Evolutionary conservation across 768 basidiomycete genomes (phyloP), one percentile per base, ranked within the genome.

Genomic region (Amanita exitialis): DNA sequence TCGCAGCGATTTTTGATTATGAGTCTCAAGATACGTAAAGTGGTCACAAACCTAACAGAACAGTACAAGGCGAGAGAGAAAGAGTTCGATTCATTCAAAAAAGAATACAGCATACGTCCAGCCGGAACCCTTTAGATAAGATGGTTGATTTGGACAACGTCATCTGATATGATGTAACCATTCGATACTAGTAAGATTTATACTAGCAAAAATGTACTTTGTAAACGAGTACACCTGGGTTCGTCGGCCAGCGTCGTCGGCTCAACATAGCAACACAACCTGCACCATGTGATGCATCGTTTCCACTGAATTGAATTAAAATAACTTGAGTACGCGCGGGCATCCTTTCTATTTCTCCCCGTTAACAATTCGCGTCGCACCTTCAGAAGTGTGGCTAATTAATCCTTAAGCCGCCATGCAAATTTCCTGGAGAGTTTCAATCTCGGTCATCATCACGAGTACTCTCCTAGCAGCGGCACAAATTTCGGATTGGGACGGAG

Each of bases 1-100:
- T 47, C 5, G 18, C 35, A n/a, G 23, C 20, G 12, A 27, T 23
- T 9, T 37, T 30, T 49, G 32, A 52, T 57, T 43, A 61, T 42
- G 57, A 54, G 34, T 35, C 46, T 42, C 38, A 63, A 96, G 90
- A 95, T 98, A 56, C 80, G 77, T 54, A 84, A 83, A 54, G 89
- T 92, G 20, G 74, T 97, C 42, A 64, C 80, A 27, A 85, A 71
- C 39, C 75, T 98, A 52, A 72, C 86, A 23, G 84, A 86, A 55
- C 90, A 92, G 68, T 94, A 97, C 73, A 91, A 90, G 68, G 69
- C 75, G 47, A 93, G 89, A 66, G 94, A 92, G 59, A 76, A 80
- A 54, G 90, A 90, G 53, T 83, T 91, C 55, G 85, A 90, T 58
- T 65, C 69, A 23, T 89, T 91, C 70, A 89, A 87, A 63, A 73